Conservation (phyloP, 345 rosid genomes). For the Ceriops decandra region DNA sequence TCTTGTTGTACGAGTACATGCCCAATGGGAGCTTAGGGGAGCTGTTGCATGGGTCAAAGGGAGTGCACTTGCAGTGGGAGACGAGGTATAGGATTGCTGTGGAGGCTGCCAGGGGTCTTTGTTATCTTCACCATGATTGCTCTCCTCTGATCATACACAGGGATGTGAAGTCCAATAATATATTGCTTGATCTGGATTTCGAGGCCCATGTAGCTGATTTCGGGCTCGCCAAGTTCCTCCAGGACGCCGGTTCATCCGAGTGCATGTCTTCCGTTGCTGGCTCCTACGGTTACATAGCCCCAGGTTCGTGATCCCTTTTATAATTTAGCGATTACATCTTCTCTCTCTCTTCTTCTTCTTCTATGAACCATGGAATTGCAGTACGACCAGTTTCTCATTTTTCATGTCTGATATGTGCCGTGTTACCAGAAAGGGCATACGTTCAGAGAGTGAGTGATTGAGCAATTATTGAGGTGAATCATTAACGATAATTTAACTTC, state of each 20-base stretch:
- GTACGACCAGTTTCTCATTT: neutral
- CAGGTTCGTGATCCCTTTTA: constrained; percentile 39
- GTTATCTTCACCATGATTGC: constrained; percentile 94
- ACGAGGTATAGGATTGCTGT: constrained; percentile 59
- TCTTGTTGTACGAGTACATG: constrained; percentile 81
- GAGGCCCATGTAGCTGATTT: constrained; percentile 96
- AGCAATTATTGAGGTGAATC: too few relatives aligned
- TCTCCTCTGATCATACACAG: constrained; percentile 85
- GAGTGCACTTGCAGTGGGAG: constrained; percentile 85
- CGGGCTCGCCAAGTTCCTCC: constrained; percentile 91
- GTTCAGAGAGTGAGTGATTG: too few relatives aligned
- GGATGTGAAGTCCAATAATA: constrained; percentile 89
- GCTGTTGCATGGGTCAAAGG: constrained; percentile 77
- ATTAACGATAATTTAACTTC: too few relatives aligned
- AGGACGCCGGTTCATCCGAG: constrained; percentile 71
- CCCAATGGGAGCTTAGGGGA: constrained; percentile 90
- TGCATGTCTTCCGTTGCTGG: constrained; percentile 92
- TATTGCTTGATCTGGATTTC: constrained; percentile 65
- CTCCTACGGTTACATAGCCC: constrained; percentile 93
- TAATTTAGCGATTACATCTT: neutral
- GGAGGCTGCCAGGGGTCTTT: constrained; percentile 79
- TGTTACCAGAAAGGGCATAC: too few relatives aligned
- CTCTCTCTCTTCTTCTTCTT: neutral
- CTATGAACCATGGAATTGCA: neutral
- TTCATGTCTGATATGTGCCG: too few relatives aligned